Evolutionary conservation across 257 asterid genomes (phyloP).

Genomic region (Misopates orontium): DNA sequence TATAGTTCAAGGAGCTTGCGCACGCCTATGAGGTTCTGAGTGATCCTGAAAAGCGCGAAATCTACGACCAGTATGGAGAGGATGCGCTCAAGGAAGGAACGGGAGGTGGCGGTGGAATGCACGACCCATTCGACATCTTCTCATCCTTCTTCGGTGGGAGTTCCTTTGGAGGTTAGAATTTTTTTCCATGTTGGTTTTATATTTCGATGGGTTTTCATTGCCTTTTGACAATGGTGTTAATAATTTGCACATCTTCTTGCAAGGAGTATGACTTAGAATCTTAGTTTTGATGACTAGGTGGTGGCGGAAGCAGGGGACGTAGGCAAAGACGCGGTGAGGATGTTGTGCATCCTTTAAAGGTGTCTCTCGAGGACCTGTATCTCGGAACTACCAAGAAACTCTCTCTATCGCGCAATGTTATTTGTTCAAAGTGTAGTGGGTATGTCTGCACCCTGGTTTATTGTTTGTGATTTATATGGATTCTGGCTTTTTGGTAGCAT

Average conservation of each 20-base stretch:
- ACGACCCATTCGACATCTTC: slow-evolving; percentile 81
- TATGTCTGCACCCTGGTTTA: slow-evolving; percentile 28
- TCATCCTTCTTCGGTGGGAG: slow-evolving; percentile 75
- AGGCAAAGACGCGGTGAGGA: slow-evolving; percentile 96
- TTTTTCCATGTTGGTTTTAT: neutral
- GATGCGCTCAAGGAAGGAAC: slow-evolving; percentile 94
- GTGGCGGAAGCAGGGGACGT: slow-evolving; percentile 90
- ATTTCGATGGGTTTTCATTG: too few species aligned
- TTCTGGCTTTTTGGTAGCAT: too few species aligned
- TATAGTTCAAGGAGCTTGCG: slow-evolving; percentile 80
- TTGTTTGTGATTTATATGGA: too few species aligned
- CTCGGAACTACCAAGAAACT: slow-evolving; percentile 86
- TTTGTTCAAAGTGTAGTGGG: slow-evolving; percentile 91
- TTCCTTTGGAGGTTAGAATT: slow-evolving; percentile 71
- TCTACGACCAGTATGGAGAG: slow-evolving; percentile 90
- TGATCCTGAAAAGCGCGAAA: slow-evolving; percentile 85
- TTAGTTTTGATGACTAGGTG: slow-evolving; percentile 37
- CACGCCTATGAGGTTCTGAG: slow-evolving; percentile 84
- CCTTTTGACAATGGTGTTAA: too few species aligned
- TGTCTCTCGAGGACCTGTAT: slow-evolving; percentile 80
- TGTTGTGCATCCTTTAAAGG: slow-evolving; percentile 89
- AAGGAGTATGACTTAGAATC: too few species aligned
- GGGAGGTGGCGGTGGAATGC: slow-evolving; percentile 73
- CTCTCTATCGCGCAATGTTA: slow-evolving; percentile 80
- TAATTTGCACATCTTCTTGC: too few species aligned